Evolutionary conservation across 345 rosid genomes (phyloP).

Genomic region (Sonneratia alba): DNA sequence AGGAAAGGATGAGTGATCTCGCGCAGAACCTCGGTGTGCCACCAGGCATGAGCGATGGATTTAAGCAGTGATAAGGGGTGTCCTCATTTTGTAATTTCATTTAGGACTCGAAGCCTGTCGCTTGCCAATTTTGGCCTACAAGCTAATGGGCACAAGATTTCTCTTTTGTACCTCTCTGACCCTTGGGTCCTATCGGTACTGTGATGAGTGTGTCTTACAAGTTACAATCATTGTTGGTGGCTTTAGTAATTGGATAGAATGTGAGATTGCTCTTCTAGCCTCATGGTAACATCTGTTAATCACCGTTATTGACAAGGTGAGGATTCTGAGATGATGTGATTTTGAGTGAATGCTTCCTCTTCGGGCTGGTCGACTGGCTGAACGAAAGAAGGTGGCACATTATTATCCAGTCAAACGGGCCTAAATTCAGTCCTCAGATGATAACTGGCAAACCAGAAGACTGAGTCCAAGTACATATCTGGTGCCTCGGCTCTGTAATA

Average conservation of each 20-base stretch:
- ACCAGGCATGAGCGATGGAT: conserved; percentile 51
- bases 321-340: too few species aligned
- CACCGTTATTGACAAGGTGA: too few species aligned
- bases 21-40: conserved; percentile 96
- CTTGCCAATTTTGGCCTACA: conserved; percentile 11
- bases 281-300: too few species aligned
- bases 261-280: not conserved
- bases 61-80: conserved; percentile 27
- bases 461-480: too few species aligned
- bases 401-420: too few species aligned
- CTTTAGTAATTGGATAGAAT: not conserved
- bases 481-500: too few species aligned
- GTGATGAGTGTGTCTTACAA: not conserved
- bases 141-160: not conserved
- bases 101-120: too few species aligned
- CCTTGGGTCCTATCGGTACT: not conserved
- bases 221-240: not conserved
- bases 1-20: conserved; percentile 83
- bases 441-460: too few species aligned
- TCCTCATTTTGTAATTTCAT: not conserved
- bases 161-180: not conserved
- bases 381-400: too few species aligned
- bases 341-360: too few species aligned
- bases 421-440: too few species aligned
- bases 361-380: too few species aligned